Evolutionary conservation across 805 yeast species (phyloP).

Genomic region (Yarrowia divulgata): DNA sequence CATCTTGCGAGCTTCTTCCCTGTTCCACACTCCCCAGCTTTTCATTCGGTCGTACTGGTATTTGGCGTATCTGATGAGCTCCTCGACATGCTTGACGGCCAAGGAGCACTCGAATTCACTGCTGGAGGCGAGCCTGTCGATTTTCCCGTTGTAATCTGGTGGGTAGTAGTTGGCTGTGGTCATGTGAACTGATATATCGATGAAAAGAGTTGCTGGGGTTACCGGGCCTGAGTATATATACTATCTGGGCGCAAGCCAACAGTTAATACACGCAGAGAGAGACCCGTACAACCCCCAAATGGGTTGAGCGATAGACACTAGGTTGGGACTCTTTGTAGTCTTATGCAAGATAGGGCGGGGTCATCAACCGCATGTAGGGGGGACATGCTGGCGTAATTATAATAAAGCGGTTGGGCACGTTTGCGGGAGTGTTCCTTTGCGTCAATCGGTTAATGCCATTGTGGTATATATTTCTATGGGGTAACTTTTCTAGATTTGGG

Average conservation of each 20-base stretch:
- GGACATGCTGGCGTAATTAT: background rate
- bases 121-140: background rate
- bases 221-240: background rate
- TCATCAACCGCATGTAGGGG: background rate
- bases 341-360: slow-evolving; percentile 19
- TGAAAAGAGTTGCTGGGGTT: slow-evolving; percentile 1
- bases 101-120: slow-evolving; percentile 6
- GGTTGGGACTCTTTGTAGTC: background rate
- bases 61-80: slow-evolving; percentile 18
- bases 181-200: background rate
- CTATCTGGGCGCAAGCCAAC: background rate
- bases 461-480: background rate
- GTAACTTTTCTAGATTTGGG: background rate
- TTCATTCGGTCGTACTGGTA: slow-evolving; percentile 14
- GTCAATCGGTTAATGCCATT: background rate
- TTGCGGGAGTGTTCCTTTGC: background rate
- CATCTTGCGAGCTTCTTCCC: background rate
- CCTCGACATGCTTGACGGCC: slow-evolving; percentile 23
- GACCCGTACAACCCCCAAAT: background rate
- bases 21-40: slow-evolving; percentile 10
- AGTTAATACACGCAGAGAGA: background rate
- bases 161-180: background rate
- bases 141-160: slow-evolving; percentile 12
- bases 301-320: background rate
- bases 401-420: slow-evolving; percentile 1